Base-by-base conservation (phyloP, 768 basidiomycete genomes). In the Xerocomus spinulosus region DNA sequence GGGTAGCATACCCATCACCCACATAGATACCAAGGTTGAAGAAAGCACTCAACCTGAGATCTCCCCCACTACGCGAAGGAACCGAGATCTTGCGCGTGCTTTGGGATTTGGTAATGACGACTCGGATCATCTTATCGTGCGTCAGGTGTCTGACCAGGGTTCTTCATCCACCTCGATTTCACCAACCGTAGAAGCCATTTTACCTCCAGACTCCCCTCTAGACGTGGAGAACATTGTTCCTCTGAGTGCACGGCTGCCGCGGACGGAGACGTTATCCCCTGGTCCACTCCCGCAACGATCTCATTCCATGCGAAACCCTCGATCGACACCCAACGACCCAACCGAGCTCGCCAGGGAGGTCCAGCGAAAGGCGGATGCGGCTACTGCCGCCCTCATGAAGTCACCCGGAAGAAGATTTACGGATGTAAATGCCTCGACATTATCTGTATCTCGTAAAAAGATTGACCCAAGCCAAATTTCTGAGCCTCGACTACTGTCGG, bases 81-180 rank as follows among this genome's bases (percentile, higher is more conserved):
- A 85, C 53, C 73, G 84, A 54, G 85, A 86, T 59, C 74, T 92
- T n/a, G 84, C 87, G 2, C 82, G 83, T 47, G 83, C 81, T 15
- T 68, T 92, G 34, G 65, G 65, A 14, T 89, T 91, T 56, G 87
- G 85, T 15, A 65, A 60, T 15, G 74, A 77, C 46, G 72, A 70
- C 23, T 59, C 60, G 26, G 58, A 66, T 29, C 54, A 21, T 20
- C 52, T 63, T 28, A 29, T 62, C 14, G 53, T 52, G 17, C 55
- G 66, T 33, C 53, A 59, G 40, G 41, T 51, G 26, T 50, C 54
- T 34, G 46, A 49, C 38, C 61, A 58, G n/a, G 60, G 61, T 24
- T 59, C 64, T 36, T 60, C 63, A 21, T 53, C 67, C 48, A 50
- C 63, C 17, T 61, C 68, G 8, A 44, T 61, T 40, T 63, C 70